These are phyloP conservation scores for Corrigiola litoralis DNA, from an alignment of 179 eudicot genomes.

Conservation along the genomic window DNA sequence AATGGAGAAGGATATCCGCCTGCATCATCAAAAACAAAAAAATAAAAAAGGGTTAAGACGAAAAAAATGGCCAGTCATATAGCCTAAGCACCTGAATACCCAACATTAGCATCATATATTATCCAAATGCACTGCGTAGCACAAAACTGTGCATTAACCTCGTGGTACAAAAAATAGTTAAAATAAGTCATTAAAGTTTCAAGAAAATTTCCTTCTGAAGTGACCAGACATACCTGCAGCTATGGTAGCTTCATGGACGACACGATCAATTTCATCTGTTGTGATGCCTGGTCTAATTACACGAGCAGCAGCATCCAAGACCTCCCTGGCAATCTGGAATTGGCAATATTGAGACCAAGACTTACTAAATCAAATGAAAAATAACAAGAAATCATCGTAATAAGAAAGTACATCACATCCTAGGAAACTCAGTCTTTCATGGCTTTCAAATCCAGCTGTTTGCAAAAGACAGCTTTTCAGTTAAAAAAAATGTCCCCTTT, in stretches of 20 bases:
- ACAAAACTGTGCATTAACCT: background rate
- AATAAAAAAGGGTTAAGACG: too few species aligned
- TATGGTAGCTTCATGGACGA: conserved; percentile 89
- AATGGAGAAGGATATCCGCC: conserved; percentile 98
- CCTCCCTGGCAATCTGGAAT: conserved; percentile 74
- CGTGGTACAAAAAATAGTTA: background rate
- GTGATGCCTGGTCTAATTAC: conserved; percentile 82
- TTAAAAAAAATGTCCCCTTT: too few species aligned
- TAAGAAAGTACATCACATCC: too few species aligned
- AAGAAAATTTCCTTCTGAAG: background rate
- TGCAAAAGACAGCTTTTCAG: too few species aligned
- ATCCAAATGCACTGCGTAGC: too few species aligned
- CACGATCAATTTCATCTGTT: conserved; percentile 94
- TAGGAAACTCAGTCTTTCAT: too few species aligned
- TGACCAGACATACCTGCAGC: conserved; percentile 68
- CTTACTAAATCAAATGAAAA: conserved; percentile 2
- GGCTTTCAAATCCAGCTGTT: too few species aligned
- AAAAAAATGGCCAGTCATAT: too few species aligned
- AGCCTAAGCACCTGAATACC: too few species aligned
- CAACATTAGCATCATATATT: too few species aligned
- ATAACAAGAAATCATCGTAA: background rate
- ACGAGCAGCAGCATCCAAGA: conserved; percentile 93
- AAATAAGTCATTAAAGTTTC: background rate
- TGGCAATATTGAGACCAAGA: conserved; percentile 6
- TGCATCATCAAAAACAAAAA: conserved; percentile 31